Evolutionary conservation across 1,139 yeast species (phyloP).

Genomic region (Taphrina confusa): DNA sequence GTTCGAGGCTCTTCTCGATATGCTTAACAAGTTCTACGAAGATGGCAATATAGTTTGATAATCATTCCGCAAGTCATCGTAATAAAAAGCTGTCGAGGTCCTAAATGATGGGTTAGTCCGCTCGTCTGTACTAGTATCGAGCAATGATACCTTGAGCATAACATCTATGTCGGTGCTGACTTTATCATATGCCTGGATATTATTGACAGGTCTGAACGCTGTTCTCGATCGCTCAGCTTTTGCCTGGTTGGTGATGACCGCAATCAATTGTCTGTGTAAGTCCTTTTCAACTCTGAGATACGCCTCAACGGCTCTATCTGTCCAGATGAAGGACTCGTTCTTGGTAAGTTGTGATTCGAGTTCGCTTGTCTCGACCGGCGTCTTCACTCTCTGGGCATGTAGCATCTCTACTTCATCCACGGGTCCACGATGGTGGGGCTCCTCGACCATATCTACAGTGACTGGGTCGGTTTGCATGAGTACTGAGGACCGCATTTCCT

Average conservation of each 20-base stretch:
- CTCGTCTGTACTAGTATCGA: not conserved
- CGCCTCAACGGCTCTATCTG: not conserved
- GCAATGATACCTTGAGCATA: constrained; percentile 11
- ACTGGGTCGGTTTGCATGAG: constrained; percentile 29
- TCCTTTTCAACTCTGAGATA: constrained; percentile 3
- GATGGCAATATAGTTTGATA: not conserved
- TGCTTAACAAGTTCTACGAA: not conserved
- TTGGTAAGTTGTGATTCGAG: not conserved
- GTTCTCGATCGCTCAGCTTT: not conserved
- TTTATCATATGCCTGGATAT: not conserved
- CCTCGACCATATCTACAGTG: constrained; percentile 25
- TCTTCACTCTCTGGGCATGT: not conserved
- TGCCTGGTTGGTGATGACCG: not conserved
- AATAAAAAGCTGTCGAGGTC: constrained; percentile 4
- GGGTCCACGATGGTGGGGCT: constrained; percentile 23
- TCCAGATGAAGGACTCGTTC: constrained; percentile 5
- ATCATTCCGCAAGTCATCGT: no score
- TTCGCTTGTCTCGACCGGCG: not conserved
- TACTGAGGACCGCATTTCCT: constrained; percentile 26
- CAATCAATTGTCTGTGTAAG: not conserved
- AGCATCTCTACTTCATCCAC: constrained; percentile 31
- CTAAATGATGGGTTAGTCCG: not conserved
- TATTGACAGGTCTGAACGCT: not conserved
- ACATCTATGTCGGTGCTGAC: not conserved
- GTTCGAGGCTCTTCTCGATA: not conserved